Percentiles rank a stretch among this genome's conserved stretches.
Conservation (phyloP, 352 stramenopile genomes). For the Phytophthora rubi region DNA sequence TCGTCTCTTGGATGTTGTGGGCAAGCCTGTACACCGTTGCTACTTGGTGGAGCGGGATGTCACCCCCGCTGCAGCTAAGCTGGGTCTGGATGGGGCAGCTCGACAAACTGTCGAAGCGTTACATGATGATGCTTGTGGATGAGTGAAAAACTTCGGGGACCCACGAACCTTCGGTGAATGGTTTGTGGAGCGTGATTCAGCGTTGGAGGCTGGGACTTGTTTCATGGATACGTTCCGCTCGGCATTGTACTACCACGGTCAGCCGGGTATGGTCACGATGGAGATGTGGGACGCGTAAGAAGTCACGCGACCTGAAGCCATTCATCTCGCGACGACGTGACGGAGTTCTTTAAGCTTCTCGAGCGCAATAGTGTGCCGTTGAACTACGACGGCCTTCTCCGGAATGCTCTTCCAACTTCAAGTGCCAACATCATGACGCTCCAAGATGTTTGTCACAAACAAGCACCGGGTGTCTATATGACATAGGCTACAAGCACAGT, state of each 20-base stretch:
- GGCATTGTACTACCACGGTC: neutral
- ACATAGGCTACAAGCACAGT: too few species aligned
- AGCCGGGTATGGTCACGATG: neutral
- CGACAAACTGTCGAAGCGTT: neutral
- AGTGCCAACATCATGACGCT: neutral
- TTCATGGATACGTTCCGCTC: neutral
- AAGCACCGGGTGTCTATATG: too few species aligned
- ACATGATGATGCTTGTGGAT: neutral
- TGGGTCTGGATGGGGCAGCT: slow-evolving; percentile 18
- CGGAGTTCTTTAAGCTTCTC: neutral
- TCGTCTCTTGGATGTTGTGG: neutral
- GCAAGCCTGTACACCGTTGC: neutral
- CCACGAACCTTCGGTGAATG: neutral
- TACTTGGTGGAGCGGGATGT: slow-evolving; percentile 12
- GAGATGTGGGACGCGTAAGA: slow-evolving; percentile 11
- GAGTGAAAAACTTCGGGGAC: neutral
- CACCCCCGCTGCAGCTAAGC: neutral
- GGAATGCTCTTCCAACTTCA: neutral
- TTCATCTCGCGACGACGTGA: neutral
- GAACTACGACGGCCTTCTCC: neutral
- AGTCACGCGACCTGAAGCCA: neutral
- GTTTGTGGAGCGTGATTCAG: neutral
- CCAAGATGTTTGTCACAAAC: neutral
- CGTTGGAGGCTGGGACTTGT: neutral
- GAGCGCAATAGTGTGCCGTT: neutral